Base-by-base conservation (phyloP, 495 filamentous ascomycete species). In the Neurospora sublineolata region DNA sequence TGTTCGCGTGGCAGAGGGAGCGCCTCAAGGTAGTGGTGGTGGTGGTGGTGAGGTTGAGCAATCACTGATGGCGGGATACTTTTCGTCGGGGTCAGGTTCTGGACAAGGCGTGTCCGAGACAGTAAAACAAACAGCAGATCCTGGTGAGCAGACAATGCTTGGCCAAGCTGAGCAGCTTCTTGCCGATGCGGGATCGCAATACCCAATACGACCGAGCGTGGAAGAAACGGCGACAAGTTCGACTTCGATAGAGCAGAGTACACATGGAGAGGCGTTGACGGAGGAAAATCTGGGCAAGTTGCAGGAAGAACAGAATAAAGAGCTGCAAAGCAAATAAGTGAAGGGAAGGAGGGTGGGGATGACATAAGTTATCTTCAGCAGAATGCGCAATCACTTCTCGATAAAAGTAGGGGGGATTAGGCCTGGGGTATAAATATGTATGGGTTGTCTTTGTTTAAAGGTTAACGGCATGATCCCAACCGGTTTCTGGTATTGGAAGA, bases 231-330 rank as follows among this genome's bases (percentile, higher is more conserved):
- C 52, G 6, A 36, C 27, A 64, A 33, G 7, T 33, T 7, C 27
- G 52, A 7, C 27, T 0, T 64, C 8, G 52, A 14, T 16, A 27
- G 23, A 33, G 23, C 12, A 16, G 14, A 64, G 52, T 14, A 38
- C 75, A 20, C 69, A 72, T 11, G 73, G 77, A 20, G 77, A 80
- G 37, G 76, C 77, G 1, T 46, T 82, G 68, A 82, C 81, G 27
- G 80, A 80, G 72, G 79, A 80, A 69, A 82, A 82, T 69, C 73
- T 82, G 11, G 75, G 76, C 0, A 76, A 73, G 36, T 70, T 82
- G 12, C 78, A 79, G 30, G 40, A 80, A 41, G 75, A 67, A 60
- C 72, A 42, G 20, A 16, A n/a, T 5, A 20, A 36, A n/a, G 27
- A 64, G 27, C 14, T 64, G 52, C 27, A 64, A 64, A 64, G 52